Percentiles rank a stretch among this genome's conserved stretches.
Conservation (phyloP, 495 filamentous ascomycete genomes). For the Penicillium waksmanii region DNA sequence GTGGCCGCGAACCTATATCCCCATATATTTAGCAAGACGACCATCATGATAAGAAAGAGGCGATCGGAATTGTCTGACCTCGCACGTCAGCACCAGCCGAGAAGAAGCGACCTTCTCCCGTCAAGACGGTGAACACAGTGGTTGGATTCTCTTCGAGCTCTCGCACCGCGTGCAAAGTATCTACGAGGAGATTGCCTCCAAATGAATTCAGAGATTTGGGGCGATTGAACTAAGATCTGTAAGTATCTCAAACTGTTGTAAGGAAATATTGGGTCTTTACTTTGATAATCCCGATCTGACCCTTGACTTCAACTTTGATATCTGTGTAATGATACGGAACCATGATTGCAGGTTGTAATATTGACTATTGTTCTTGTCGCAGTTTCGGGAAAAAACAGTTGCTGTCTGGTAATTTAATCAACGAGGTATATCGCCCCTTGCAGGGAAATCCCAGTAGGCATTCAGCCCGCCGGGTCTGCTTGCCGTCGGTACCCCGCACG, state of each 20-base stretch:
- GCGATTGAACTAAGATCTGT: slow-evolving; percentile 15
- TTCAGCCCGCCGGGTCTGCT: too few species aligned
- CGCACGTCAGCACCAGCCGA: slow-evolving; percentile 26
- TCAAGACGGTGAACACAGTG: slow-evolving; percentile 27
- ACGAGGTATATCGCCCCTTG: not conserved
- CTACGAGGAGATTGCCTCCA: slow-evolving; percentile 15
- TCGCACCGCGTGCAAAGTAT: slow-evolving; percentile 24
- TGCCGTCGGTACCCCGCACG: not conserved
- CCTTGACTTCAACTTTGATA: slow-evolving; percentile 19
- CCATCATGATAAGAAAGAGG: not conserved
- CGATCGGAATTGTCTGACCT: not conserved
- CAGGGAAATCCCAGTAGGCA: too few species aligned
- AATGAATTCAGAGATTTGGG: slow-evolving; percentile 23
- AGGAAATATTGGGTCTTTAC: not conserved
- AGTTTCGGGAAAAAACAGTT: not conserved
- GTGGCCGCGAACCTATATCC: not conserved
- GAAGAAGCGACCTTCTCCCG: slow-evolving; percentile 31
- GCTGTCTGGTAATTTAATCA: not conserved
- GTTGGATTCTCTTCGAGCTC: slow-evolving; percentile 22
- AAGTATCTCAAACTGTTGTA: not conserved
- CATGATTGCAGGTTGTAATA: not conserved
- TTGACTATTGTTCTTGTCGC: not conserved
- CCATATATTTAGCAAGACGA: not conserved
- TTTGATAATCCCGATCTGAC: slow-evolving; percentile 27
- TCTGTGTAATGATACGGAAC: slow-evolving; percentile 17